Percentiles rank a stretch among this genome's conserved stretches.
Evolutionary conservation across 805 yeast genomes (phyloP).

Genomic region (Candida methanosorbosa): DNA sequence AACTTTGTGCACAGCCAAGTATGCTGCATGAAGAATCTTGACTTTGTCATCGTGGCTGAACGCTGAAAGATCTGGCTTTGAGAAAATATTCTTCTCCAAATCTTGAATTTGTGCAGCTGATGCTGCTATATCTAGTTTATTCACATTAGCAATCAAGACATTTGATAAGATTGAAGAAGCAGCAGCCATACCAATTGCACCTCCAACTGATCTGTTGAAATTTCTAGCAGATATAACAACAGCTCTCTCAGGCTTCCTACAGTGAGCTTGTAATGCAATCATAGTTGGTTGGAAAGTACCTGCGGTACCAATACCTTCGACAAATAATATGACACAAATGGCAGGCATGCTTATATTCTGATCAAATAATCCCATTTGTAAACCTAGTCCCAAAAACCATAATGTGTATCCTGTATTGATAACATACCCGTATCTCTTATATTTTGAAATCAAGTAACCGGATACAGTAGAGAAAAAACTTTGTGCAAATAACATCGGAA

Average conservation of each 20-base stretch:
- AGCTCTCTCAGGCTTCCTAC: constrained; percentile 43
- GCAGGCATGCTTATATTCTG: constrained; percentile 23
- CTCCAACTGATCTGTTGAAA: constrained; percentile 50
- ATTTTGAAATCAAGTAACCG: constrained; percentile 36
- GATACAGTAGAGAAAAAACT: constrained; percentile 32
- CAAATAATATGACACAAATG: constrained; percentile 24
- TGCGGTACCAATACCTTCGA: constrained; percentile 38
- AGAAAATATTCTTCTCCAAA: constrained; percentile 23
- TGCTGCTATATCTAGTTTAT: constrained; percentile 4
- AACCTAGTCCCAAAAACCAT: constrained; percentile 34
- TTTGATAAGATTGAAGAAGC: constrained; percentile 21
- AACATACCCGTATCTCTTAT: constrained; percentile 34
- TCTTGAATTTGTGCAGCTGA: constrained; percentile 6
- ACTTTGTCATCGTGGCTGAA: constrained; percentile 16
- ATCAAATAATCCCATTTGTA: constrained; percentile 26
- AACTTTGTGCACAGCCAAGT: constrained; percentile 21
- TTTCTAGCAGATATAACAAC: constrained; percentile 51
- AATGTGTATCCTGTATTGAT: constrained; percentile 29
- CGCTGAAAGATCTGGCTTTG: constrained; percentile 17
- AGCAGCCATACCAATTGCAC: constrained; percentile 51
- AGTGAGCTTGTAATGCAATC: constrained; percentile 48
- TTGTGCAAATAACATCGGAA: constrained; percentile 37
- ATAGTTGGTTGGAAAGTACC: constrained; percentile 46
- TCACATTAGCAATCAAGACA: constrained; percentile 10
- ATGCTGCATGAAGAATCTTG: constrained; percentile 18